Percentiles rank a stretch among this genome's conserved stretches.
These are phyloP conservation scores for Guadua angustifolia DNA, from an alignment of 176 grass and related monocot genomes.

Conservation along the genomic window DNA sequence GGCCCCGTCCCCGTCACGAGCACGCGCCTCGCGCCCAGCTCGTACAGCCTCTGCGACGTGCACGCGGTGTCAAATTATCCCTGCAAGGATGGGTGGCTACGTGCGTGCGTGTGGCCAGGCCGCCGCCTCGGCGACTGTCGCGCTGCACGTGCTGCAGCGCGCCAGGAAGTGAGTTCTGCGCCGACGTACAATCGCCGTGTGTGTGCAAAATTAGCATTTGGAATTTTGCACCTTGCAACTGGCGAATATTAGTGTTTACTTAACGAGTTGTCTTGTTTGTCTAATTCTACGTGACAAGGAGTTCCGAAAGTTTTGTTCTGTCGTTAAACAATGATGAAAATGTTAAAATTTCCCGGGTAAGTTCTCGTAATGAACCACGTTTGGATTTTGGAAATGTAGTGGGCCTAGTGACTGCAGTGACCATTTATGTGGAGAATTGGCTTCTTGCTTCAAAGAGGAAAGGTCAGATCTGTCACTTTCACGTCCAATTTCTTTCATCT, in stretches of 20 bases:
- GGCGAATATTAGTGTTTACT: neutral
- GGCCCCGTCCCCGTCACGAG: slow-evolving; percentile 92
- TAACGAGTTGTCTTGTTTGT: neutral
- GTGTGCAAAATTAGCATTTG: neutral
- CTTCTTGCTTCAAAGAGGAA: neutral
- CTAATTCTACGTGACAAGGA: neutral
- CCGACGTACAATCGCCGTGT: too few species aligned
- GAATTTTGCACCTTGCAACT: neutral
- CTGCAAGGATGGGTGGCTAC: neutral
- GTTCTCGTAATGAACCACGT: neutral
- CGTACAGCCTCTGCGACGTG: slow-evolving; percentile 64
- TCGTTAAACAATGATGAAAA: neutral
- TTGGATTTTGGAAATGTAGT: neutral
- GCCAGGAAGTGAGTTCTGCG: neutral
- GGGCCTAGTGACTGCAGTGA: neutral
- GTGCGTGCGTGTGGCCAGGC: neutral
- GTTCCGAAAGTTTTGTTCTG: neutral
- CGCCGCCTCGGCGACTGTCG: neutral
- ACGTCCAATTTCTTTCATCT: neutral
- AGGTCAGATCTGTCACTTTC: neutral
- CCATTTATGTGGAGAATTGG: neutral
- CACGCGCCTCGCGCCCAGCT: slow-evolving; percentile 74
- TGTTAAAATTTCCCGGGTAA: neutral
- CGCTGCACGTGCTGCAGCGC: neutral
- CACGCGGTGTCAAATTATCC: neutral